Conservation (phyloP, 441 rosid species). For the Populus hybrid region DNA sequence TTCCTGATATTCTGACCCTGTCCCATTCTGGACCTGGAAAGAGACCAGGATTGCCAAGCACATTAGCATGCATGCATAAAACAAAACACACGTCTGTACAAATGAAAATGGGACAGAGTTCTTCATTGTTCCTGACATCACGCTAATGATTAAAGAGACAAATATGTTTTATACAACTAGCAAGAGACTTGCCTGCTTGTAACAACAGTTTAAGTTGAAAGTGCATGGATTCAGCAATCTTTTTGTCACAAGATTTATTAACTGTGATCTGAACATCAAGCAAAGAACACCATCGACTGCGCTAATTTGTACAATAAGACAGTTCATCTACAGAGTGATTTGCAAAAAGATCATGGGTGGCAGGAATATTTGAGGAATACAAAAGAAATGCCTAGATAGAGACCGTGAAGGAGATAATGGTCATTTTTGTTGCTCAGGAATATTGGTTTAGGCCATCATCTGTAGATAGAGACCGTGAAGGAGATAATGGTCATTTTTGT, state of each 20-base stretch:
- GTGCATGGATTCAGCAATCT: neutral
- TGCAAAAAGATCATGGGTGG: neutral
- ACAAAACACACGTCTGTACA: neutral
- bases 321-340: neutral
- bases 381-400: neutral
- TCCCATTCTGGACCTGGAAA: conserved; percentile 43
- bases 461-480: neutral
- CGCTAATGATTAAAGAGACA: neutral
- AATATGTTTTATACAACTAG: neutral
- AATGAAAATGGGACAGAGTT: neutral
- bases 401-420: too few species aligned
- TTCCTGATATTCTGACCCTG: conserved; percentile 41
- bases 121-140: neutral
- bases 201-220: neutral
- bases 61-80: neutral
- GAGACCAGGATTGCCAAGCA: conserved; percentile 15
- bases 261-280: neutral
- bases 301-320: neutral
- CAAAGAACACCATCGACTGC: neutral
- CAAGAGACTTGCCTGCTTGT: neutral
- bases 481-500: too few species aligned
- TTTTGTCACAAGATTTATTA: neutral
- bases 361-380: neutral
- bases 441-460: too few species aligned
- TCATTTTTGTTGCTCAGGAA: too few species aligned